Evolutionary conservation across 2,329 filamentous ascomycete genomes (phyloP).

Genomic region (Aspergillus sp.): DNA sequence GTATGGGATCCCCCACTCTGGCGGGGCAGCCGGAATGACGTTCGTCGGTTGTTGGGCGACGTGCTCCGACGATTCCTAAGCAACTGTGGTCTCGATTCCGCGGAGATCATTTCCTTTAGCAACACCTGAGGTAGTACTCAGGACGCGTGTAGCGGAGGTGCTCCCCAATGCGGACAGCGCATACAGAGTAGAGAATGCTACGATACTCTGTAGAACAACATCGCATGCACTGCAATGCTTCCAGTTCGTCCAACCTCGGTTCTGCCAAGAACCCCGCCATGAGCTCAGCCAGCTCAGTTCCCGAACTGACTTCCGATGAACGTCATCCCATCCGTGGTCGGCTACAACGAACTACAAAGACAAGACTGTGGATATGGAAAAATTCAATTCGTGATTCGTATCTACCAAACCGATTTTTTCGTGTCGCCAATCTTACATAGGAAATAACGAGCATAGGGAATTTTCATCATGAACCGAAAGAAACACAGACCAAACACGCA

Average conservation of each 20-base stretch:
- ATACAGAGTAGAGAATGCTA: too few species aligned
- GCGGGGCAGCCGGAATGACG: slow-evolving; percentile 24
- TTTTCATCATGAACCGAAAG: slow-evolving; percentile 2
- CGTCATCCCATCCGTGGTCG: too few species aligned
- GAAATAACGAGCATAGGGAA: slow-evolving; percentile 5
- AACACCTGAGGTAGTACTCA: too few species aligned
- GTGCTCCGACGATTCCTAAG: slow-evolving; percentile 18
- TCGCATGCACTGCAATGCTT: too few species aligned
- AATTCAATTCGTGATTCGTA: slow-evolving; percentile 23
- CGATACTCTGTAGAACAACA: too few species aligned
- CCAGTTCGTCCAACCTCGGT: too few species aligned
- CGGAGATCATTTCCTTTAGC: background rate
- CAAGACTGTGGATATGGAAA: background rate
- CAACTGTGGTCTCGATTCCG: slow-evolving; percentile 11
- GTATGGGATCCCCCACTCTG: slow-evolving; percentile 14
- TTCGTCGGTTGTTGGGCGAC: slow-evolving; percentile 4
- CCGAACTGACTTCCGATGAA: background rate
- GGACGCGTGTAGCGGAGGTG: too few species aligned
- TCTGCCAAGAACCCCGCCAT: background rate
- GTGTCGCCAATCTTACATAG: slow-evolving; percentile 24
- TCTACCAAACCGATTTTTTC: slow-evolving; percentile 22
- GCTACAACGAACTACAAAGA: slow-evolving; percentile 8
- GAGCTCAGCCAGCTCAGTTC: background rate
- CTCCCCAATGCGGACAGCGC: too few species aligned
- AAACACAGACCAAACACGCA: slow-evolving; percentile 2